Base-by-base conservation (phyloP, 179 eudicot species). In the Silene vulgaris region DNA sequence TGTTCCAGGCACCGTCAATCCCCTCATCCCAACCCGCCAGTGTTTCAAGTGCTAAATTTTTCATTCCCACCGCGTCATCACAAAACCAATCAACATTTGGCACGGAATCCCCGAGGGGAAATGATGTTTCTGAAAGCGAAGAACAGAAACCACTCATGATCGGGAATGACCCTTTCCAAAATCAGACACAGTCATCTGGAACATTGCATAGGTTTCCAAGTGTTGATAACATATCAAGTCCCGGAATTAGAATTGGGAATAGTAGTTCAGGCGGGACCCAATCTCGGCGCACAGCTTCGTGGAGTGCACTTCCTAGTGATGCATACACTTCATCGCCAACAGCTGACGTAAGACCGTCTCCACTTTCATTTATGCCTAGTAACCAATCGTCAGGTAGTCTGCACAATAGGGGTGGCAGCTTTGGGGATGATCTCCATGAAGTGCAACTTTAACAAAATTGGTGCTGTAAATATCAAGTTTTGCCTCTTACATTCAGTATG, bases 201-300 rank as follows among this genome's bases (percentile, higher is more conserved):
- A 72, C 85, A 74, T 77, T 86, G 83, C 92, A 76, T 43, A 86
- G 90, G 78, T 87, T 71, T 80, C 85, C 92, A 29, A 91, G 95
- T 81, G 84, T 88, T 80, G 88, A 81, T 78, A 85, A 82, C 84
- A 84, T 91, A 62, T 54, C 74, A 11, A 71, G 74, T 52, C 13
- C 21, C 23, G 62, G 57, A 52, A 75, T 59, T 60, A 74, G 71
- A 69, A 57, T 14, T 29, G 77, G 62, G 21, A 80, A 60, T 76
- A 79, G 74, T 52, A 79, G 74, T 66, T 62, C 89, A 12, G 72
- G 76, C 73, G 19, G 81, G 20, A 68, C 86, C 30, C 81, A 80
- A 74, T 87, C 95, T 35, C 87, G 96, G 9, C 87, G 97, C 23
- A 86, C 97, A 63, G 91, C 91, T 26, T 92, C 98, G 3, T 94